Conservation (phyloP, 2,329 filamentous ascomycete genomes). For the Bipolaris sorokiniana region DNA sequence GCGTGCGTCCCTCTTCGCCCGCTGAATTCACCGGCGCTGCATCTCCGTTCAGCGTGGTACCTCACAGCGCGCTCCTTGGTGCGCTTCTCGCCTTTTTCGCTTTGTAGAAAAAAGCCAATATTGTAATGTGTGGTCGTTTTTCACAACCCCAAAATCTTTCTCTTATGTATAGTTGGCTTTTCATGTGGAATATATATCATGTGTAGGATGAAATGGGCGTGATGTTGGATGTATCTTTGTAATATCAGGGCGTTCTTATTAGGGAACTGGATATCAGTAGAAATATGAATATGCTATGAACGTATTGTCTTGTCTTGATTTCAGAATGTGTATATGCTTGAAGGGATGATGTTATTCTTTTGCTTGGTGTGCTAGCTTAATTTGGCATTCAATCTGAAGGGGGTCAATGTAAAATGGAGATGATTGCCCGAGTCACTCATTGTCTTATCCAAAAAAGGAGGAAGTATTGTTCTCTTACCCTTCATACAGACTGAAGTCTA, state of each 20-base stretch:
- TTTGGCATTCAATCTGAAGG: too few relatives aligned
- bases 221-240: neutral
- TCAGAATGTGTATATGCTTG: neutral
- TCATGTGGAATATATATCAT: neutral
- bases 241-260: neutral
- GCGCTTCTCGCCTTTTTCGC: constrained; percentile 43
- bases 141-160: neutral
- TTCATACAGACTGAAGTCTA: neutral
- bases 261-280: neutral
- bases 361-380: too few relatives aligned
- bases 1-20: constrained; percentile 23
- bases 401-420: neutral
- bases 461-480: neutral
- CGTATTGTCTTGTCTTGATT: too few relatives aligned
- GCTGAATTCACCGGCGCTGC: constrained; percentile 47
- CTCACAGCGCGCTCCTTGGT: constrained; percentile 35
- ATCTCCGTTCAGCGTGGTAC: constrained; percentile 29
- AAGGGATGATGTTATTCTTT: neutral
- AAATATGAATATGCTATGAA: neutral
- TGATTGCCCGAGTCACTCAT: neutral
- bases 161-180: constrained; percentile 3
- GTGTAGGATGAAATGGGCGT: neutral
- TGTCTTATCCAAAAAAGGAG: neutral
- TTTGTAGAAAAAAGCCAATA: constrained; percentile 26
- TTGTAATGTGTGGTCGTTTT: neutral